Percentiles rank a stretch among this genome's conserved stretches.
Conservation (phyloP, 345 rosid species). For the Salix viminalis region DNA sequence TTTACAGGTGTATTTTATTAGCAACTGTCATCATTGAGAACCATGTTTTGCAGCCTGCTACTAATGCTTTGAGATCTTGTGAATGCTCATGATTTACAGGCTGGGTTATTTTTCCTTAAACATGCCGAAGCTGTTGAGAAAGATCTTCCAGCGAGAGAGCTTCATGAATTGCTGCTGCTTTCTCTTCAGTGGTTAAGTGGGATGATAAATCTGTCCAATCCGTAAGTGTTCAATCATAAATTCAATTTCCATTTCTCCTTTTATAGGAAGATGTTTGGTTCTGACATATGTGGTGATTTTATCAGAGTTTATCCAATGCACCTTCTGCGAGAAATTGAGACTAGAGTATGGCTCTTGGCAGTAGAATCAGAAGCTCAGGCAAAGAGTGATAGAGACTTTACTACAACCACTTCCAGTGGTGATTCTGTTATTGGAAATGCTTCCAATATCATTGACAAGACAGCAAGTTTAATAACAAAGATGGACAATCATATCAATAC, state of each 20-base stretch:
- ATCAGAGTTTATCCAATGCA: slow-evolving; percentile 85
- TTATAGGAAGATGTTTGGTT: slow-evolving; percentile 8
- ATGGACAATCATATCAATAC: slow-evolving; percentile 89
- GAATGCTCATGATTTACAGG: slow-evolving; percentile 45
- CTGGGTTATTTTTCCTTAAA: slow-evolving; percentile 87
- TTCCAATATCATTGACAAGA: slow-evolving; percentile 69
- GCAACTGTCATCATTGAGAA: neutral
- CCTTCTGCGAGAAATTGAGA: slow-evolving; percentile 94
- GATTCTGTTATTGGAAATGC: slow-evolving; percentile 45
- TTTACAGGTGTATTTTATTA: slow-evolving; percentile 54
- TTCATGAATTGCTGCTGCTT: slow-evolving; percentile 79
- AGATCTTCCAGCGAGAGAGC: slow-evolving; percentile 91
- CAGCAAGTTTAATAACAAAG: slow-evolving; percentile 75
- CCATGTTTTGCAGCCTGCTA: slow-evolving; percentile 6
- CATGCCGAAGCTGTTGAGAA: slow-evolving; percentile 94
- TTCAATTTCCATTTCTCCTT: slow-evolving; percentile 9
- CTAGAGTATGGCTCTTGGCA: slow-evolving; percentile 94
- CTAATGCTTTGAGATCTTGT: slow-evolving; percentile 7
- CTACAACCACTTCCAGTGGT: slow-evolving; percentile 35
- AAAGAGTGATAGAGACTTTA: slow-evolving; percentile 60
- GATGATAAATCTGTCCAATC: slow-evolving; percentile 65
- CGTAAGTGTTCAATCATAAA: slow-evolving; percentile 52
- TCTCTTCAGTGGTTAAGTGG: slow-evolving; percentile 98
- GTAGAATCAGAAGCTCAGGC: slow-evolving; percentile 92
- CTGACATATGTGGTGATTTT: slow-evolving; percentile 29